Base-by-base conservation (phyloP, 1,284 basidiomycete genomes). In the Apiotrichum domesticum region DNA sequence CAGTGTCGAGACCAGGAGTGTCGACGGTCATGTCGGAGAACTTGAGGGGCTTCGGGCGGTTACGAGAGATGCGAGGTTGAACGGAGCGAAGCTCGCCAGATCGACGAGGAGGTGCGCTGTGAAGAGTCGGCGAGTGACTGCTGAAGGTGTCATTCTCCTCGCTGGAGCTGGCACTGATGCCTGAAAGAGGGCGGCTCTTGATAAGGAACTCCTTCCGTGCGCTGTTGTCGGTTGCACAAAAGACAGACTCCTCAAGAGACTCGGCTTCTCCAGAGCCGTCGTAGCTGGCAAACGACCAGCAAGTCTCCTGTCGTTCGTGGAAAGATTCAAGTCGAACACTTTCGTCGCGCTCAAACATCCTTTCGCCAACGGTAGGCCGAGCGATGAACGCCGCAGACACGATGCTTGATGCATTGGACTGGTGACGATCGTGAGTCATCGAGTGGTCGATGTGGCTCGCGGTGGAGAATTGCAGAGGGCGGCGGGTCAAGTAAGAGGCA, bases 301-400 rank as follows among this genome's bases (percentile, higher is more conserved):
- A 8, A 7, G 15, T 49, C 21, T 13, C 9, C 15, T 49, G 52
- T 34, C 57, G 57, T 29, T 57, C 47, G 32, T 57, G 55, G 32
- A 47, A 52, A 4, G 63, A 59, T 2, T 51, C 52, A 39, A 43
- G 49, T 34, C 41, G n/a, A 5, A 45, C 29, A 2, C 15, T 33
- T 6, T 85, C 82, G 48, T 85, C 84, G 6, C 75, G 78, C n/a
- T 77, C 83, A 66, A 92, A 89, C 89, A 92, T 91, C 79, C 90
- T 88, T 68, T 91, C 90, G 0, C 90, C 88, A 3, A 92, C 73
- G 2, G 85, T 87, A 2, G 89, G 89, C 21, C 89, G 81, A 3
- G 80, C 84, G 3, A 87, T 70, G 9, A 81, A 79, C 60, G 78
- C 74, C 3, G 77, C 79, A 56, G 87, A 90, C 63, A 80, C 74